Evolutionary conservation across 306 rosid genomes (phyloP).

Genomic region (Vachellia pachyceras): DNA sequence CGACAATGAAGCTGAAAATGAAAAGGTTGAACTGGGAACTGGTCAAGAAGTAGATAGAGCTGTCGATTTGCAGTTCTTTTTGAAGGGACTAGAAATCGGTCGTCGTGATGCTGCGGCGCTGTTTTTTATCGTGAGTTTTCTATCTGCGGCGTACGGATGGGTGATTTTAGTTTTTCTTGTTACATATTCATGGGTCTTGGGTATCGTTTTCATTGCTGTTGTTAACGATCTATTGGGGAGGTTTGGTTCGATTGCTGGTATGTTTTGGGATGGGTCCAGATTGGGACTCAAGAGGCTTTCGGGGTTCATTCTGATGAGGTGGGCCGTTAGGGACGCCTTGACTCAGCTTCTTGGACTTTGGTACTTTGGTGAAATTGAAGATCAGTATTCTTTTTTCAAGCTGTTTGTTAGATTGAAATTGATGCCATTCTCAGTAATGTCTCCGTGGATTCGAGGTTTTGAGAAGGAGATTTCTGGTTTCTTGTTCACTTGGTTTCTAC

Average conservation of each 20-base stretch:
- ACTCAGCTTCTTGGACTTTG: constrained; percentile 94
- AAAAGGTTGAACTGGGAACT: constrained; percentile 45
- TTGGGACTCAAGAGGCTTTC: constrained; percentile 91
- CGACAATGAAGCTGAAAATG: constrained; percentile 37
- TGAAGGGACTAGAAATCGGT: constrained; percentile 77
- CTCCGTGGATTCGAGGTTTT: constrained; percentile 90
- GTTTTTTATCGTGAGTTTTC: constrained; percentile 68
- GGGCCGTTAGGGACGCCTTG: constrained; percentile 98
- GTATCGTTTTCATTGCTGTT: constrained; percentile 76
- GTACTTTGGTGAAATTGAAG: constrained; percentile 96
- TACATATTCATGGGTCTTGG: constrained; percentile 87
- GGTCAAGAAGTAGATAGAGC: constrained; percentile 50
- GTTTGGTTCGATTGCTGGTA: constrained; percentile 62
- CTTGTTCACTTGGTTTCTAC: constrained; percentile 75
- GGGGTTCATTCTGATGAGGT: constrained; percentile 88
- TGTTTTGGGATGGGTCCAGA: constrained; percentile 87
- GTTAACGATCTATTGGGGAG: constrained; percentile 77
- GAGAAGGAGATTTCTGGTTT: constrained; percentile 88
- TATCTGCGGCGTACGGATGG: constrained; percentile 86
- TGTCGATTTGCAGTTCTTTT: constrained; percentile 67
- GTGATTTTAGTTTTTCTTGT: constrained; percentile 87
- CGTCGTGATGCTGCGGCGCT: constrained; percentile 77
- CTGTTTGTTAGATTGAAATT: constrained; percentile 89
- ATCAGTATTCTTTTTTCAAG: constrained; percentile 95
- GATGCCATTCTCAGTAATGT: constrained; percentile 96